Percentiles rank a stretch among this genome's conserved stretches.
Conservation (phyloP, 2,329 filamentous ascomycete species). For the Colletotrichum sp. region DNA sequence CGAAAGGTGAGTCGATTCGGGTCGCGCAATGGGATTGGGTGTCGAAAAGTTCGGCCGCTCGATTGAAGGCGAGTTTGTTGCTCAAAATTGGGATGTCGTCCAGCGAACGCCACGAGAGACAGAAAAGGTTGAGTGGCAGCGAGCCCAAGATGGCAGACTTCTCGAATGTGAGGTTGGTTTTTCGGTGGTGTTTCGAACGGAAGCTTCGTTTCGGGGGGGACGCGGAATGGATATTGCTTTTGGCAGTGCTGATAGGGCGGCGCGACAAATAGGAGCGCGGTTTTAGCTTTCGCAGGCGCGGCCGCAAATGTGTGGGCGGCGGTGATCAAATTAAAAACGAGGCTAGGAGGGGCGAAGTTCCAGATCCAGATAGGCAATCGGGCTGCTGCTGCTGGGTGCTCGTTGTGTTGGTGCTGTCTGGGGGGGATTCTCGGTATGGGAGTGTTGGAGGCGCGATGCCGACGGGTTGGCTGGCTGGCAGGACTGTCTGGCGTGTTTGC, state of each 20-base stretch:
- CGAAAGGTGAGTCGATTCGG: not conserved
- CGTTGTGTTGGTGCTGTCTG: not conserved
- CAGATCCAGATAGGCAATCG: constrained; percentile 17
- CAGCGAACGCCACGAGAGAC: constrained; percentile 21
- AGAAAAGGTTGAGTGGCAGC: not conserved
- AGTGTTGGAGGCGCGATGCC: not conserved
- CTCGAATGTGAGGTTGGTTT: constrained; percentile 16
- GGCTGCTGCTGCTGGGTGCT: not conserved
- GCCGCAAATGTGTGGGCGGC: constrained; percentile 19
- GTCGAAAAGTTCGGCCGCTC: not conserved
- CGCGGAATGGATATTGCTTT: constrained; percentile 12
- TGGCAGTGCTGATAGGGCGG: constrained; percentile 10
- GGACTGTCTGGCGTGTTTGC: not conserved
- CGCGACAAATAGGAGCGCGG: constrained; percentile 11
- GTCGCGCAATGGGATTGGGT: not conserved
- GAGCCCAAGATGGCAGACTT: constrained; percentile 19
- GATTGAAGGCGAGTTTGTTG: not conserved
- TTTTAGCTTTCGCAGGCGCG: constrained; percentile 19
- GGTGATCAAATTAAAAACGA: constrained; percentile 21
- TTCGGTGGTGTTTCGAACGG: constrained; percentile 18
- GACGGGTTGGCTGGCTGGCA: not conserved
- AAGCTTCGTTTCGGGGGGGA: constrained; percentile 14
- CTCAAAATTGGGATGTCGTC: constrained; percentile 15
- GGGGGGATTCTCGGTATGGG: not conserved
- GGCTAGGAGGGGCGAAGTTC: constrained; percentile 16